These are phyloP conservation scores for Sugiyamaella valdiviana DNA, from an alignment of 805 yeast genomes.

Conservation along the genomic window DNA sequence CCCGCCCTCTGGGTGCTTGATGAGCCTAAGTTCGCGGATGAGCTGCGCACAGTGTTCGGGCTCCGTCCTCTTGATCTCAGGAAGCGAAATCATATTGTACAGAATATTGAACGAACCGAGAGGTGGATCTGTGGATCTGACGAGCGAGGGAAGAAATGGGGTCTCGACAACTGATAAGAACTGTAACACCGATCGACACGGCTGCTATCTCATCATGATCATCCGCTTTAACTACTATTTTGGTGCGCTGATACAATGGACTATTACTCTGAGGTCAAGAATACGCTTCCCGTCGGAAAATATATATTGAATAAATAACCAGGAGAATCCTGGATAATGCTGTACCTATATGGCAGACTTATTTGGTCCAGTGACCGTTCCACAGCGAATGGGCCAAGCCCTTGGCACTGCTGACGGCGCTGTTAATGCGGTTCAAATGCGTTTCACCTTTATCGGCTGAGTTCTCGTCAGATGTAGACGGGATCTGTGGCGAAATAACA, in stretches of 20 bases:
- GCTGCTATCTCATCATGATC: not conserved
- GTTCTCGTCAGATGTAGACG: not conserved
- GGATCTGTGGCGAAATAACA: not conserved
- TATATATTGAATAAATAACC: constrained; percentile 1
- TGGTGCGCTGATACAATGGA: not conserved
- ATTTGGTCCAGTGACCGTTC: constrained; percentile 2
- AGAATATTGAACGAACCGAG: too few relatives aligned
- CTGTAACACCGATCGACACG: not conserved
- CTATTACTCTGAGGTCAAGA: too few relatives aligned
- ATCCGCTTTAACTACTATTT: not conserved
- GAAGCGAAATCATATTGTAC: not conserved
- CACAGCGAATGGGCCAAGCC: constrained; percentile 6
- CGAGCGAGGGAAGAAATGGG: too few relatives aligned
- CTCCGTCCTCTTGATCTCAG: not conserved
- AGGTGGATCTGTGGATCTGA: too few relatives aligned
- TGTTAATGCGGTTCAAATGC: constrained; percentile 3
- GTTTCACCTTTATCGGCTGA: not conserved
- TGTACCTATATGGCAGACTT: not conserved
- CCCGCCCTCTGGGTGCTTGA: constrained; percentile 49
- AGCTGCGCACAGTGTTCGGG: not conserved
- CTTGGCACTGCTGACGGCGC: constrained; percentile 7
- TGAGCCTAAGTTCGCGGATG: constrained; percentile 5
- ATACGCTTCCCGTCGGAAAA: too few relatives aligned
- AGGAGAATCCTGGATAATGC: not conserved
- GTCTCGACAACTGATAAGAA: too few relatives aligned